Conservation (phyloP, 2,329 filamentous ascomycete genomes). For the Tolypocladium ophioglossoides region DNA sequence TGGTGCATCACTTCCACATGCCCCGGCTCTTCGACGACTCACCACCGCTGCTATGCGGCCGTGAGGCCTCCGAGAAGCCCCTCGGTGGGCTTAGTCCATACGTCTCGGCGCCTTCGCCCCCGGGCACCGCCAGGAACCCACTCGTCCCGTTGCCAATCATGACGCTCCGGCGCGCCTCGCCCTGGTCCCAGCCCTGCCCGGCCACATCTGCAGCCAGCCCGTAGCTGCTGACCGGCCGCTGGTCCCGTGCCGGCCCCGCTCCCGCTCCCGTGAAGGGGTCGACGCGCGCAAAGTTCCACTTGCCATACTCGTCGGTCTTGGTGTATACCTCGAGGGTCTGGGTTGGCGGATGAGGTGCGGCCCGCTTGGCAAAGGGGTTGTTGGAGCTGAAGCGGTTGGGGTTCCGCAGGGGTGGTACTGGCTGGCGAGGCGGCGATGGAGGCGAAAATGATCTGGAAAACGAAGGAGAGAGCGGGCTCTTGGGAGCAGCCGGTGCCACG, state of each 20-base stretch:
- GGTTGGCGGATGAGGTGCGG: conserved; percentile 26
- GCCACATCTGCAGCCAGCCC: conserved; percentile 43
- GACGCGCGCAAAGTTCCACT: conserved; percentile 48
- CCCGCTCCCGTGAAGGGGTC: conserved; percentile 17
- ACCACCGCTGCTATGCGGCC: conserved; percentile 26
- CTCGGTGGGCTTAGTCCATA: conserved; percentile 2
- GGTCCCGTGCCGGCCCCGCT: conserved; percentile 11
- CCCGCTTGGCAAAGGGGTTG: conserved; percentile 41
- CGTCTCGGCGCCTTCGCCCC: conserved; percentile 2
- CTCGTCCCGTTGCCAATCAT: conserved; percentile 41
- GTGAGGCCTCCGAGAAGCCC: conserved; percentile 12
- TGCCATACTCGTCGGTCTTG: conserved; percentile 45
- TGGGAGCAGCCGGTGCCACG: conserved; percentile 9
- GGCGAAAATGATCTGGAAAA: not conserved
- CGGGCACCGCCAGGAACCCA: conserved; percentile 42
- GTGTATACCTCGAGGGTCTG: conserved; percentile 50
- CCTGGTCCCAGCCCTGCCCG: conserved; percentile 37
- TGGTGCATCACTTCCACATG: not conserved
- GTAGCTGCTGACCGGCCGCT: conserved; percentile 44
- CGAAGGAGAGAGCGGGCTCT: conserved; percentile 10
- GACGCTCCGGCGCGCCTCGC: conserved; percentile 42
- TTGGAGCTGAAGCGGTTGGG: conserved; percentile 46
- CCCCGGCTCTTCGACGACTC: not conserved
- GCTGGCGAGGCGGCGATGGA: conserved; percentile 13
- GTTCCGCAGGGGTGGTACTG: conserved; percentile 10